These are phyloP conservation scores for Hypholoma sublateritium DNA, from an alignment of 768 basidiomycete species.

Conservation along the genomic window DNA sequence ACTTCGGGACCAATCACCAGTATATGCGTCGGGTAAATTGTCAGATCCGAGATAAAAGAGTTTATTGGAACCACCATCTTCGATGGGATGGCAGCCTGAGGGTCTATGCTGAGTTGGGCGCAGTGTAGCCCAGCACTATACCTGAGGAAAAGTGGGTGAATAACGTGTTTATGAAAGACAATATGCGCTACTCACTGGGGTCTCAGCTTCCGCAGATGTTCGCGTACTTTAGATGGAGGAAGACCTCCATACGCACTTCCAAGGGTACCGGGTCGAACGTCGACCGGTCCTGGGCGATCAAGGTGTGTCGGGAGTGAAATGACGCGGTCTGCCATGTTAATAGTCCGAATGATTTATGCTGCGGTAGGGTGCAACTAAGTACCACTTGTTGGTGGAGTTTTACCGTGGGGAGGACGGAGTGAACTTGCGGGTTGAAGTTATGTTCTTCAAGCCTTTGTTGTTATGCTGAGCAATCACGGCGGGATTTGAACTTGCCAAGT, in stretches of 20 bases:
- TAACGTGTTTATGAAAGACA: background rate
- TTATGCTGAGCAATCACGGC: background rate
- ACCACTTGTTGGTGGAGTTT: background rate
- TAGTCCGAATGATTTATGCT: too few relatives aligned
- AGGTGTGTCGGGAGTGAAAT: too few relatives aligned
- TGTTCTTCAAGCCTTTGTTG: background rate
- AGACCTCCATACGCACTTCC: too few relatives aligned
- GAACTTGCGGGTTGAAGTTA: background rate
- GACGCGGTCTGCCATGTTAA: too few relatives aligned
- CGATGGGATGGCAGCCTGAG: background rate
- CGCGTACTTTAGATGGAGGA: too few relatives aligned
- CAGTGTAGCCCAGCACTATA: background rate
- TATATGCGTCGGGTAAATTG: background rate
- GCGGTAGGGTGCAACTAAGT: too few relatives aligned
- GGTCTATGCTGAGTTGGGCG: background rate
- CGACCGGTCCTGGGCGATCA: too few relatives aligned
- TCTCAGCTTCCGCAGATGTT: too few relatives aligned
- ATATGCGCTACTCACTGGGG: too few relatives aligned
- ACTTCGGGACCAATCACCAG: background rate
- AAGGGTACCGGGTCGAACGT: too few relatives aligned
- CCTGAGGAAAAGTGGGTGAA: background rate
- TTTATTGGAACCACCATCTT: background rate
- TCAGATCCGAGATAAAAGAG: background rate
- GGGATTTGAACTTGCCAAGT: background rate
- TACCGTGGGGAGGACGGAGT: background rate